phyloP scores from a whole-genome alignment of 768 basidiomycete species.

The Mycena sanguinolenta region DNA sequence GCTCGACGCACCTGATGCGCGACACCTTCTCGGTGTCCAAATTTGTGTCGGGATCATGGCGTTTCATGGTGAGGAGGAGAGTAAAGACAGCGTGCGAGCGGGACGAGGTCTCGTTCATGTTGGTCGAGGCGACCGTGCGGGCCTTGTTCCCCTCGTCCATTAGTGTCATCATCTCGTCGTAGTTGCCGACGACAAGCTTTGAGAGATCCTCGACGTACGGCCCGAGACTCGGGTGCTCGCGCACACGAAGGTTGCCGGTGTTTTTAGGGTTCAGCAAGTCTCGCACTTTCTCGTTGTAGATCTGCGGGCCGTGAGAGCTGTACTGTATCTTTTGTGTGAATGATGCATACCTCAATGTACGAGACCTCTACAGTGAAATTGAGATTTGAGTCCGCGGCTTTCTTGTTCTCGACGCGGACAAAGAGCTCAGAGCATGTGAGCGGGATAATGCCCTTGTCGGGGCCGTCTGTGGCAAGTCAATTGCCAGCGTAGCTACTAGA shows the following conservation, averaged over 20 bases:
- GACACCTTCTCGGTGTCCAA: constrained; percentile 99
- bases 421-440: constrained; percentile 96
- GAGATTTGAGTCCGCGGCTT: constrained; percentile 72
- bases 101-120: constrained; percentile 99
- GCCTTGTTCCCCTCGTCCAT: constrained; percentile 99
- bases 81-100: constrained; percentile 99
- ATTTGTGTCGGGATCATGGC: constrained; percentile 85
- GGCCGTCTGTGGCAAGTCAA: constrained; percentile 72
- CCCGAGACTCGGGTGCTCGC: constrained; percentile 95
- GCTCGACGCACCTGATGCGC: constrained; percentile 81
- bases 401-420: constrained; percentile 79
- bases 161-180: constrained; percentile 97
- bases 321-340: neutral
- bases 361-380: constrained; percentile 97
- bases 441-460: constrained; percentile 98
- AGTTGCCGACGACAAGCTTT: constrained; percentile 90
- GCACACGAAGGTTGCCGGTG: constrained; percentile 93
- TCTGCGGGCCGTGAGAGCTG: constrained; percentile 58
- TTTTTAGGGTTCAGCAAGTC: constrained; percentile 98
- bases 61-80: constrained; percentile 92
- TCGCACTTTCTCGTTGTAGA: constrained; percentile 98
- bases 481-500: neutral
- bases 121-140: constrained; percentile 96
- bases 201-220: constrained; percentile 99
- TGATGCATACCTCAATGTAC: constrained; percentile 84